Evolutionary conservation across 2,329 filamentous ascomycete genomes (phyloP), one percentile per base, ranked within the genome.

Genomic region (Trichoderma simmonsii): DNA sequence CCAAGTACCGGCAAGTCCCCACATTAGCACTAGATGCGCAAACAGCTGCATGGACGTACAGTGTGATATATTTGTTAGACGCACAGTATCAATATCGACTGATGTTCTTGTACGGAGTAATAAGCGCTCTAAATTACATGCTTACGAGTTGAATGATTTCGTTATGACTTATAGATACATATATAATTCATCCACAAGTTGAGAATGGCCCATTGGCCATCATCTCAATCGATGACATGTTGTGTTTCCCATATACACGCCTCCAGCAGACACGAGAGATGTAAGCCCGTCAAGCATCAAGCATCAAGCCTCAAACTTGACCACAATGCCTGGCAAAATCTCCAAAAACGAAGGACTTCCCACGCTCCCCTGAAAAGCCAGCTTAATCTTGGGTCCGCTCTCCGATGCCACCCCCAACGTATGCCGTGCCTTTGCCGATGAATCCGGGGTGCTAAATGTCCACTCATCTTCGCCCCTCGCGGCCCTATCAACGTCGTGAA

Each of bases 301-400:
- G 6, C 15, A 18, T 69, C n/a, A 60, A 21, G 54, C 34, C 24
- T 76, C 75, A 28, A 77, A 32, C 24, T 74, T 72, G 1, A 76
- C 43, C 4, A 73, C 64, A 57, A 77, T 56, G 4, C 71, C 73
- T 2, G 76, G 74, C 7, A 77, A 54, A 15, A 76, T 9, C 70
- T 75, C 75, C 12, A 77, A 64, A 9, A 71, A 73, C 3, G 74
- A 70, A 6, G 75, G 75, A 7, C 75, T 73, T 4, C 59, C 15
- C 11, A 30, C 21, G 7, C 67, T 67, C 2, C 74, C 75, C 11
- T 63, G 68, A 14, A 77, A 59, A 18, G 72, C 72, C 8, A 76
- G 63, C 51, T 73, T 70, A 3, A 75, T 71, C n/a, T 62, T 59
- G 6, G 59, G 34, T 8, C 43, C 57, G 30, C 36, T 73, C 9